Evolutionary conservation across 2,329 filamentous ascomycete species (phyloP).

Genomic region (Whalleya microplaca): DNA sequence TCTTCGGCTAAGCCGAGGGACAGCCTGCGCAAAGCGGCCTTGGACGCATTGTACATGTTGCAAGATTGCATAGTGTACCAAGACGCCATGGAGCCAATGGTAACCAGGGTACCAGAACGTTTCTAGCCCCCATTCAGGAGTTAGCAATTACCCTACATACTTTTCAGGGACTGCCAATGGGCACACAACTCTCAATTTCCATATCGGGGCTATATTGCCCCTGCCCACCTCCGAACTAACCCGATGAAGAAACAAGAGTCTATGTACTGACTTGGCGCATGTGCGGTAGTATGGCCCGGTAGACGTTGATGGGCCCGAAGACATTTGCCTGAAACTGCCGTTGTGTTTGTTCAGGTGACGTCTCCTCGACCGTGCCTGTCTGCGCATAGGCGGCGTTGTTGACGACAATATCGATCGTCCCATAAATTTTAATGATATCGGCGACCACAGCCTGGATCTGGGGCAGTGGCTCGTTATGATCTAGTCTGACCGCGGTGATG

Average conservation of each 20-base stretch:
- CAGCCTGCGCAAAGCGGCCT: conserved; percentile 37
- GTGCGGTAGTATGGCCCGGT: conserved; percentile 41
- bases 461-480: conserved; percentile 42
- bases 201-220: too few relatives aligned
- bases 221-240: too few relatives aligned
- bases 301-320: conserved; percentile 42
- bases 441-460: conserved; percentile 41
- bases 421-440: conserved; percentile 42
- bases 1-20: conserved; percentile 34
- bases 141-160: too few relatives aligned
- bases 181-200: too few relatives aligned
- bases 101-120: conserved; percentile 40
- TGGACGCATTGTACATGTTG: conserved; percentile 41
- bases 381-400: conserved; percentile 51
- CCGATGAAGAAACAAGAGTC: too few relatives aligned
- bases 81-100: conserved; percentile 40
- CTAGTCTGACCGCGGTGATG: conserved; percentile 42
- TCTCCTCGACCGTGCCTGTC: conserved; percentile 48
- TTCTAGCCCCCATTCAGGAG: too few relatives aligned
- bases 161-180: too few relatives aligned
- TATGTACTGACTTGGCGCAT: too few relatives aligned
- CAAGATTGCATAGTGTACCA: conserved; percentile 33
- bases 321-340: conserved; percentile 42
- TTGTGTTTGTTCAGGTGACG: conserved; percentile 25
- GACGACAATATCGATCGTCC: conserved; percentile 48